phyloP scores from a whole-genome alignment of 2,329 filamentous ascomycete genomes.

The Pseudogymnoascus sp. region DNA sequence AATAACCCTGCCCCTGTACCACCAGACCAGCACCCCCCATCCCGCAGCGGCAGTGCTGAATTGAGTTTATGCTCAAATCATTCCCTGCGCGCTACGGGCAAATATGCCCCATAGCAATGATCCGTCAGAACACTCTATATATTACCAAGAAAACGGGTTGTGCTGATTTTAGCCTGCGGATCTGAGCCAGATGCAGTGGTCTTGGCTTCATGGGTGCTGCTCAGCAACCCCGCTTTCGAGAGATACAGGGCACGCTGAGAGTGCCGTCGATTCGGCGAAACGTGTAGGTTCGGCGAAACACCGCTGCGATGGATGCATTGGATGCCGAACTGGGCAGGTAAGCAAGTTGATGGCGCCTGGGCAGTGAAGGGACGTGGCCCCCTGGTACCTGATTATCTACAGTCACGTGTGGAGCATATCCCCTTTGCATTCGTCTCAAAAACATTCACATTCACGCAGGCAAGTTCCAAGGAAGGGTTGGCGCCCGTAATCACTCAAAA shows the following conservation, averaged over 20 bases:
- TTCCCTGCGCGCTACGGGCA: background rate
- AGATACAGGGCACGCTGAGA: background rate
- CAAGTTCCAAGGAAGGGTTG: background rate
- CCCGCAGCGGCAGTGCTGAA: background rate
- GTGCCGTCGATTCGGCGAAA: background rate
- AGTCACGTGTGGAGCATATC: background rate
- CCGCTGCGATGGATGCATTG: background rate
- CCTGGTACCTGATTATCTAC: background rate
- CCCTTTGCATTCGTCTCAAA: background rate
- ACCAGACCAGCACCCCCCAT: background rate
- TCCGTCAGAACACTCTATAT: background rate
- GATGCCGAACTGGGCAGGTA: background rate
- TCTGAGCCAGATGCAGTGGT: background rate
- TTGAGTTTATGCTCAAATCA: slow-evolving; percentile 1
- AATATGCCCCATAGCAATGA: background rate
- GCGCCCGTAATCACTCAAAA: background rate
- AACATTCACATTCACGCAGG: background rate
- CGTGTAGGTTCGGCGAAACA: background rate
- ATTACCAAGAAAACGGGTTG: background rate
- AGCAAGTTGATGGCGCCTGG: background rate
- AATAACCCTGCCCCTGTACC: background rate
- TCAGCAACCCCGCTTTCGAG: background rate
- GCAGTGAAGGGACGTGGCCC: background rate
- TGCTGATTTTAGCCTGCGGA: slow-evolving; percentile 2
- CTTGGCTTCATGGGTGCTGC: slow-evolving; percentile 3